A percentile compares a stretch with the other conserved stretches of the same genome.
Evolutionary conservation across 202 grass and related monocot species (phyloP).

Genomic region (Digitaria exilis): DNA sequence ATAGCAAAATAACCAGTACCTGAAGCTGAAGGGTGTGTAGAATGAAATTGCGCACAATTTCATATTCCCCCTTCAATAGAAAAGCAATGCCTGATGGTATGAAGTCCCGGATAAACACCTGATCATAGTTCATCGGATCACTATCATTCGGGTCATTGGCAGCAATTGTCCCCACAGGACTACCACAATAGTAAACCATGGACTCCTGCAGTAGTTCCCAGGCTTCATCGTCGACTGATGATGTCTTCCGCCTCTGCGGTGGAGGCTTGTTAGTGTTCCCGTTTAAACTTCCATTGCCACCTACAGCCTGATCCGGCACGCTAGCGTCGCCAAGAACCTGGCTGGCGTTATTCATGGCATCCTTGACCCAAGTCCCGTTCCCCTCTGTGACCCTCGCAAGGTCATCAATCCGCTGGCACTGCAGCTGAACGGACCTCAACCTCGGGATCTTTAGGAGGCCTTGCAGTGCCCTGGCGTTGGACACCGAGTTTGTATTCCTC

Average conservation of each 20-base stretch:
- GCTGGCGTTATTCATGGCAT: slow-evolving; percentile 49
- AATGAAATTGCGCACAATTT: slow-evolving; percentile 94
- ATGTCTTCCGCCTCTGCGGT: slow-evolving; percentile 43
- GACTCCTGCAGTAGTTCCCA: slow-evolving; percentile 82
- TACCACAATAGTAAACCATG: slow-evolving; percentile 82
- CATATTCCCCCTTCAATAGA: slow-evolving; percentile 88
- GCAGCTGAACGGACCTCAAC: slow-evolving; percentile 30
- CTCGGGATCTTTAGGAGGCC: slow-evolving; percentile 7
- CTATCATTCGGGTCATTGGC: slow-evolving; percentile 85
- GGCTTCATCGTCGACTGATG: slow-evolving; percentile 70
- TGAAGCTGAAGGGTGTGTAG: slow-evolving; percentile 98
- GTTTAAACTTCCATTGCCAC: slow-evolving; percentile 51
- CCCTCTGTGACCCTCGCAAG: slow-evolving; percentile 50
- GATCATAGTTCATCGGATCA: slow-evolving; percentile 85
- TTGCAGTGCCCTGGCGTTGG: slow-evolving; percentile 22
- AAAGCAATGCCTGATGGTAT: slow-evolving; percentile 92
- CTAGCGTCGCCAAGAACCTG: slow-evolving; percentile 54
- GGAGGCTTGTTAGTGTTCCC: slow-evolving; percentile 27
- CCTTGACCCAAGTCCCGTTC: slow-evolving; percentile 54
- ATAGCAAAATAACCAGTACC: slow-evolving; percentile 47
- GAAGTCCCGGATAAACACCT: slow-evolving; percentile 92
- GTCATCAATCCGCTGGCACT: slow-evolving; percentile 60
- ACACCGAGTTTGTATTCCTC: slow-evolving; percentile 25
- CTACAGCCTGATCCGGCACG: slow-evolving; percentile 40
- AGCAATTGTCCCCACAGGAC: slow-evolving; percentile 87